Conservation (phyloP, 768 basidiomycete species). For the Phlegmacium glaucopus region DNA sequence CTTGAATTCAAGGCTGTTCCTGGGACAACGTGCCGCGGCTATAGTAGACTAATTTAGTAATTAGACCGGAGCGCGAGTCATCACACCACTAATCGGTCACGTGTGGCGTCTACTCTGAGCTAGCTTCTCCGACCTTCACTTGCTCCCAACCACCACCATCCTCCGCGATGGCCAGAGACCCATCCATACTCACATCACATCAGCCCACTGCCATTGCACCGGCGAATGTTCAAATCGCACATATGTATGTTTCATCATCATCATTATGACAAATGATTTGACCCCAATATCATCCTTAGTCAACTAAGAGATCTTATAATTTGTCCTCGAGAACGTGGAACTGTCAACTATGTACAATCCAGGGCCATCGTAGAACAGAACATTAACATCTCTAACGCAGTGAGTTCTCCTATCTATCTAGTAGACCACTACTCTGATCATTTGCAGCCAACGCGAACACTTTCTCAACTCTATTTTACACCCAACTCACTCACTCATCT, state of each 20-base stretch:
- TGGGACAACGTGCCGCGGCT: no score
- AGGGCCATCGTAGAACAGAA: slow-evolving; percentile 58
- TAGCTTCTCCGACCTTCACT: no score
- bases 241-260: slow-evolving; percentile 46
- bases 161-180: slow-evolving; percentile 39
- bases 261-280: no score
- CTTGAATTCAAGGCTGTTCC: no score
- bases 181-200: slow-evolving; percentile 37
- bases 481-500: slow-evolving; percentile 66
- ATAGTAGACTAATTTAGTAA: no score
- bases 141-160: background rate
- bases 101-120: no score
- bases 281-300: slow-evolving; percentile 25
- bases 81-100: background rate
- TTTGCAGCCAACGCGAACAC: slow-evolving; percentile 38
- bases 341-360: slow-evolving; percentile 57
- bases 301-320: slow-evolving; percentile 76
- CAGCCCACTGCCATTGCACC: slow-evolving; percentile 37
- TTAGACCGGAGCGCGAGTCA: no score
- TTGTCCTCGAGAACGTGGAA: slow-evolving; percentile 63
- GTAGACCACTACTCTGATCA: slow-evolving; percentile 1
- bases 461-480: slow-evolving; percentile 53
- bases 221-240: slow-evolving; percentile 51
- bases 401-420: slow-evolving; percentile 9
- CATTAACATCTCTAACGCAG: slow-evolving; percentile 26